Evolutionary conservation across 805 yeast species (phyloP).

Genomic region (Cyberlindnera galapagoensis): DNA sequence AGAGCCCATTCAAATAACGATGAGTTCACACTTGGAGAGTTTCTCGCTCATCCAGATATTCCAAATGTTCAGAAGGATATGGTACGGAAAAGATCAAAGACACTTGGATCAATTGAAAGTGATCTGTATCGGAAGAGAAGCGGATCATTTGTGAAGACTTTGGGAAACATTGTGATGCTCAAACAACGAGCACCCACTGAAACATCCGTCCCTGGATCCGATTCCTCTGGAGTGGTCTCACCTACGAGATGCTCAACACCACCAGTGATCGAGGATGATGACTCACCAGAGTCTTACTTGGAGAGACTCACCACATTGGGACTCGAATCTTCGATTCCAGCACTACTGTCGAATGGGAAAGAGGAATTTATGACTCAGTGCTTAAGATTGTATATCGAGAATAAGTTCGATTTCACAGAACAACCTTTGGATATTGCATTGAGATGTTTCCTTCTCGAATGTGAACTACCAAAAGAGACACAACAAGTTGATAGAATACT

Average conservation of each 20-base stretch:
- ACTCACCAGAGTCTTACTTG: slow-evolving; percentile 25
- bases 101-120: slow-evolving; percentile 22
- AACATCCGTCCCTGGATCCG: too few relatives aligned
- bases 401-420: slow-evolving; percentile 40
- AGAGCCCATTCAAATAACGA: too few relatives aligned
- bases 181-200: slow-evolving; percentile 21
- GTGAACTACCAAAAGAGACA: slow-evolving; percentile 62
- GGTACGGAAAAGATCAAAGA: slow-evolving; percentile 20
- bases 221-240: too few relatives aligned
- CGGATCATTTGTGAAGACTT: slow-evolving; percentile 31
- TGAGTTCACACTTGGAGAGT: too few relatives aligned
- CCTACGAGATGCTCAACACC: slow-evolving; percentile 18
- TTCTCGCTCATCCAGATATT: too few relatives aligned
- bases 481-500: slow-evolving; percentile 72
- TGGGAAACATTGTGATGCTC: slow-evolving; percentile 30
- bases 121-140: slow-evolving; percentile 27
- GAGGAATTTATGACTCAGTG: slow-evolving; percentile 24
- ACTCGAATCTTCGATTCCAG: slow-evolving; percentile 26
- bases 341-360: slow-evolving; percentile 25
- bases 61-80: slow-evolving; percentile 14
- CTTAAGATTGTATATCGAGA: slow-evolving; percentile 22
- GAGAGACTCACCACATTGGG: slow-evolving; percentile 21
- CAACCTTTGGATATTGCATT: slow-evolving; percentile 64
- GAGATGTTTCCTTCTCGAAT: slow-evolving; percentile 49
- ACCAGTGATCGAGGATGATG: slow-evolving; percentile 25